Base-by-base conservation (phyloP, 306 rosid genomes). In the Glycyrrhiza uralensis region DNA sequence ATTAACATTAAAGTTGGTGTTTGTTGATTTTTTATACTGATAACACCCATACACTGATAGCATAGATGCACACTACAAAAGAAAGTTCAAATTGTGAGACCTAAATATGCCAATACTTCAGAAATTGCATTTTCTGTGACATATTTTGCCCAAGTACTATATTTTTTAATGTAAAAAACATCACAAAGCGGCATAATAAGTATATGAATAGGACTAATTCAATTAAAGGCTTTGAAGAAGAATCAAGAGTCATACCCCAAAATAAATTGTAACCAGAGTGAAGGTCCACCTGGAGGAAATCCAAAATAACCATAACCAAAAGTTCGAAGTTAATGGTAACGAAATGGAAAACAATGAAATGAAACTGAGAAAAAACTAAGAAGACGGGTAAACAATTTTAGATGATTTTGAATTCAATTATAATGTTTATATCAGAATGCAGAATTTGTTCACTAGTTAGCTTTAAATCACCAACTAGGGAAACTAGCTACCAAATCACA, bases 271-370 rank as follows among this genome's bases (percentile, higher is more conserved):
- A 66, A 92, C 84, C 68, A 82, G 69, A 74, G 92, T 84, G 83
- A 79, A 88, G 44, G 96, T 90, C 95, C 95, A 88, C 79, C 96
- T 90, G 92, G 76, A 60, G 76, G 83, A 60, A 77, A 76, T 49
- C 41, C 75, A 85, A 49, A 76, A 79, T 49, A 76, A 61, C 42
- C 49, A 77, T 35, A 20, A 50, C 13, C 55, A 19, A n/a, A 59
- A 20, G 81, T 59, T 65, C 30, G 51, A 42, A 50, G 38, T 38
- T 15, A 39, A 24, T 20, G n/a, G 64, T 24, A 55, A 41, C 28
- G 51, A 46, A 61, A 69, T 38, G 29, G n/a, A 24, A 57, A 76
- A 68, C 52, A 57, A 2, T 61, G 66, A 24, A 59, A 71, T 65
- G 60, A 22, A 79, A 59, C 11, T 57, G 36, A 54, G 42, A 51